A percentile compares a stretch with the other conserved stretches of the same genome.
phyloP scores from a whole-genome alignment of 140 eudicot genomes.

The Flaveria floridana region DNA sequence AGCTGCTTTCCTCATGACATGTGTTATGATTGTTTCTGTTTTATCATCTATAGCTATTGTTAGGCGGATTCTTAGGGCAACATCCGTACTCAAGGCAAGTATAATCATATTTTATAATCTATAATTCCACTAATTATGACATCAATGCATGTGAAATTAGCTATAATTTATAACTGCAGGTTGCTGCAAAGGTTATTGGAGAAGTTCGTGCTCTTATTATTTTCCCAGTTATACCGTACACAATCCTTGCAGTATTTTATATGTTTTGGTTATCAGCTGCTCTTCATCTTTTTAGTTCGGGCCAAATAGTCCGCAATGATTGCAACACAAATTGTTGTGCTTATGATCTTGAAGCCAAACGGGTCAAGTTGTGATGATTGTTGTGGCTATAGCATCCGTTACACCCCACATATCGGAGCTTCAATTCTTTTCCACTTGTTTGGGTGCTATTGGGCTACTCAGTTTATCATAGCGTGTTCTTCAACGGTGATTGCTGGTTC shows the following conservation, averaged over 20 bases:
- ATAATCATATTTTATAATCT: not conserved
- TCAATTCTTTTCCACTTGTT: constrained; percentile 86
- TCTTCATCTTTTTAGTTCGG: constrained; percentile 89
- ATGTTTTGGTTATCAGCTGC: constrained; percentile 94
- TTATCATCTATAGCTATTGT: constrained; percentile 80
- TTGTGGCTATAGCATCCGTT: constrained; percentile 76
- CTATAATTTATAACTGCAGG: constrained; percentile 41
- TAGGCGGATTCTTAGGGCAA: constrained; percentile 93
- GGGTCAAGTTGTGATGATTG: constrained; percentile 83
- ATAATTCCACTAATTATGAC: not conserved
- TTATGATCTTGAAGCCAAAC: constrained; percentile 65
- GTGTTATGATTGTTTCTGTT: constrained; percentile 65
- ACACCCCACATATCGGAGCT: constrained; percentile 79
- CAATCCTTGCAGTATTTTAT: constrained; percentile 70
- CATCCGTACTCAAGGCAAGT: constrained; percentile 91
- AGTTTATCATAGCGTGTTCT: constrained; percentile 74
- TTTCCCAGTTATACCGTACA: constrained; percentile 75
- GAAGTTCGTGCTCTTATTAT: constrained; percentile 91
- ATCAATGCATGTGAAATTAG: not conserved
- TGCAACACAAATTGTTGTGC: constrained; percentile 86
- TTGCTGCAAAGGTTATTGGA: constrained; percentile 97
- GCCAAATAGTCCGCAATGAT: constrained; percentile 61
- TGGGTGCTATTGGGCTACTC: constrained; percentile 96
- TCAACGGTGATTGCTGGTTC: constrained; percentile 95
- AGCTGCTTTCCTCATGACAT: constrained; percentile 82